Evolutionary conservation across 768 basidiomycete species (phyloP), one percentile per base, ranked within the genome.

Genomic region (Clathrus columnatus): DNA sequence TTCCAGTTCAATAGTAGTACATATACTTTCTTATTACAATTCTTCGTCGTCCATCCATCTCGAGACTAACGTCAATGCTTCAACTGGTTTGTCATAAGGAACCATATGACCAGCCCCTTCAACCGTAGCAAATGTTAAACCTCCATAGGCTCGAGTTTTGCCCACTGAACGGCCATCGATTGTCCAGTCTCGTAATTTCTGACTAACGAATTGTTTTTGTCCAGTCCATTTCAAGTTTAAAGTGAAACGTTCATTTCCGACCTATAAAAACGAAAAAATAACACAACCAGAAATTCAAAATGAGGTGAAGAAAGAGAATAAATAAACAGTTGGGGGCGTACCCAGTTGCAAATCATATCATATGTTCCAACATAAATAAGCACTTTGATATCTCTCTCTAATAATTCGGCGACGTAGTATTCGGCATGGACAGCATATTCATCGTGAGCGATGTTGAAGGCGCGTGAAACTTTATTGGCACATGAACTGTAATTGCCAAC

Each of bases 181-280:
- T 4, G 62, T 61, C 88, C 89, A 91, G 20, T 83, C 73, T 23
- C 74, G 71, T 72, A 81, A 76, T 23, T 73, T 68, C 16, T 72
- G 72, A 16, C 60, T 63, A 1, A 65, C 67, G 67, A 83, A 90
- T 5, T 62, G 75, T 41, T 69, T 65, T 47, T 76, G 66, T 2
- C 81, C 79, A 23, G 73, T 75, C 85, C 85, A 87, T 27, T 83
- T 75, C 43, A 87, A 64, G 4, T 65, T 71, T 27, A 77, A 68
- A 16, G 80, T 76, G 83, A 81, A 85, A 20, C 70, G 67, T 65
- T 82, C 78, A 62, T 84, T 85, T 0, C 80, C 83, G 27, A 84
- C 69, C 63, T 70, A 69, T 42, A 67, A 20, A 60, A 54, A 10
- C 70, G 70, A 1, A 69, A 70, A 2, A 64, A 61, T 49, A 67